Evolutionary conservation across 352 stramenopile species (phyloP).

Genomic region (Thalassiosira hispida): DNA sequence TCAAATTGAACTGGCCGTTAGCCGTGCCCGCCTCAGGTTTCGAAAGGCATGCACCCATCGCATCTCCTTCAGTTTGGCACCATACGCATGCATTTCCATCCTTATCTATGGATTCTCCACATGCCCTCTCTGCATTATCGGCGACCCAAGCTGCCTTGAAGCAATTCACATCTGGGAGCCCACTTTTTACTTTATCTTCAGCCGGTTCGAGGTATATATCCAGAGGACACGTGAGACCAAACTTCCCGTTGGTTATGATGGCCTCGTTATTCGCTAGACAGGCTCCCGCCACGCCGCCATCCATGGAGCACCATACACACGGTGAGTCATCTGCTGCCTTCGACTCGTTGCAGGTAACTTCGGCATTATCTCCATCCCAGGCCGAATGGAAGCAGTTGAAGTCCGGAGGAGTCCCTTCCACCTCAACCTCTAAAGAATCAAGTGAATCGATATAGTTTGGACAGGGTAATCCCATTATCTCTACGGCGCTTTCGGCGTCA

Average conservation of each 20-base stretch:
- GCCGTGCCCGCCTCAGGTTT: slow-evolving; percentile 10
- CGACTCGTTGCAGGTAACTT: slow-evolving; percentile 18
- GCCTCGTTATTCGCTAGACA: slow-evolving; percentile 36
- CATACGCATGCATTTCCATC: slow-evolving; percentile 38
- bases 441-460: slow-evolving; percentile 2
- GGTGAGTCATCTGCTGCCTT: slow-evolving; percentile 26
- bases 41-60: slow-evolving; percentile 27
- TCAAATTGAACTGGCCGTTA: slow-evolving; percentile 33
- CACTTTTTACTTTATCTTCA: not conserved
- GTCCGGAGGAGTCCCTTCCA: slow-evolving; percentile 17
- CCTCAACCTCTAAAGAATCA: not conserved
- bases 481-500: not conserved
- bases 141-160: slow-evolving; percentile 46
- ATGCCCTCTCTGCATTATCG: slow-evolving; percentile 40
- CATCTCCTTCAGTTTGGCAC: slow-evolving; percentile 31
- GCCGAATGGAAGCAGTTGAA: slow-evolving; percentile 40
- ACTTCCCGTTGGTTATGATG: slow-evolving; percentile 8
- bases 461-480: slow-evolving; percentile 9
- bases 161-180: slow-evolving; percentile 37
- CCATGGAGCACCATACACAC: slow-evolving; percentile 39
- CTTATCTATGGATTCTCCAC: slow-evolving; percentile 13
- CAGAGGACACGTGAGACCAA: slow-evolving; percentile 25
- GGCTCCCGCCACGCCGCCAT: slow-evolving; percentile 2
- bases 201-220: not conserved
- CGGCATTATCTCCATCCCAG: slow-evolving; percentile 21